phyloP scores from a whole-genome alignment of 2,329 filamentous ascomycete species.

The Canariomyces notabilis region DNA sequence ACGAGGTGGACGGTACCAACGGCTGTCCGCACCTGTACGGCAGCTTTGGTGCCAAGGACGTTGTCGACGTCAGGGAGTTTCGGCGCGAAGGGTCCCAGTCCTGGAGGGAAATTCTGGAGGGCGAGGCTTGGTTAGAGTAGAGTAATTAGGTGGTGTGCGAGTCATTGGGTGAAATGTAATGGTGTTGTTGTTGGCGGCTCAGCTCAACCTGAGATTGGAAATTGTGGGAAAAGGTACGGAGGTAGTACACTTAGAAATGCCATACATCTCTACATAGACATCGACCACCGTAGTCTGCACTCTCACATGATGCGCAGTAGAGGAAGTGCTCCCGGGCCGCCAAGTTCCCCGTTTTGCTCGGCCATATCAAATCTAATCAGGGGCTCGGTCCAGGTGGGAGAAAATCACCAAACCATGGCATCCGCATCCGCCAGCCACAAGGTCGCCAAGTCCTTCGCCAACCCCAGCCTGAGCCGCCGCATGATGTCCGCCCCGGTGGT shows the following conservation, averaged over 20 bases:
- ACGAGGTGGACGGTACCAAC: constrained; percentile 37
- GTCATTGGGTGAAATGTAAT: not conserved
- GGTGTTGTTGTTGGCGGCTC: too few relatives aligned
- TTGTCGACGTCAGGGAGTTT: constrained; percentile 45
- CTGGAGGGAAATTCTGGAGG: constrained; percentile 44
- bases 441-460: constrained; percentile 69
- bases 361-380: too few relatives aligned
- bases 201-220: not conserved
- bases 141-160: not conserved
- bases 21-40: constrained; percentile 57
- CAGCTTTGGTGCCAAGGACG: constrained; percentile 49
- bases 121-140: constrained; percentile 38
- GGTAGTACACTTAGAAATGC: not conserved
- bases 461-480: constrained; percentile 61
- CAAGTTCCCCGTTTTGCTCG: too few relatives aligned
- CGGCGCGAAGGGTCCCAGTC: constrained; percentile 37
- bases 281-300: not conserved
- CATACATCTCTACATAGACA: too few relatives aligned
- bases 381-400: not conserved
- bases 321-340: too few relatives aligned
- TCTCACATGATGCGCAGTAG: too few relatives aligned
- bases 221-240: not conserved
- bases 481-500: constrained; percentile 67
- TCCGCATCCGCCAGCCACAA: constrained; percentile 66
- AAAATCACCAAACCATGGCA: constrained; percentile 24